These are phyloP conservation scores for Rubus parviflorus DNA, from an alignment of 306 rosid species.

Conservation along the genomic window DNA sequence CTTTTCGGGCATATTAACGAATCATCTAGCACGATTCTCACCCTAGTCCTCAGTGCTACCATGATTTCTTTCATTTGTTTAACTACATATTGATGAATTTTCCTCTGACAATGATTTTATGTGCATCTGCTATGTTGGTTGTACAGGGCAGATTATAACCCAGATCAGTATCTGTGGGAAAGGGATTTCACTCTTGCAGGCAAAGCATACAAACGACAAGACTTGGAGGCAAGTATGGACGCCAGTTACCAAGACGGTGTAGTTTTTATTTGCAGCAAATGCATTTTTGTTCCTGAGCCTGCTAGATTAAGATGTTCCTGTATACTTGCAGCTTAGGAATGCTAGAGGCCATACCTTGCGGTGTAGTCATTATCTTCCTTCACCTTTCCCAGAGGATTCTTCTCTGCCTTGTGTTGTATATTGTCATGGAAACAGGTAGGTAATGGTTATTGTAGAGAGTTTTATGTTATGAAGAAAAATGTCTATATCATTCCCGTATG, in stretches of 20 bases:
- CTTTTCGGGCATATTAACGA: neutral
- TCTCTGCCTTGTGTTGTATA: slow-evolving; percentile 94
- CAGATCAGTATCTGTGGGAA: slow-evolving; percentile 96
- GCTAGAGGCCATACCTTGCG: slow-evolving; percentile 71
- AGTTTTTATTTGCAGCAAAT: slow-evolving; percentile 18
- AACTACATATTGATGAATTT: slow-evolving; percentile 15
- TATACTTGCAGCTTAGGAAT: slow-evolving; percentile 78
- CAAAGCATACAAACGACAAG: slow-evolving; percentile 77
- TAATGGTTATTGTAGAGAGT: slow-evolving; percentile 17
- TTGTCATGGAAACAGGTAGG: slow-evolving; percentile 98
- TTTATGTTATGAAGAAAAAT: slow-evolving; percentile 2
- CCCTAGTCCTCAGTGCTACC: neutral
- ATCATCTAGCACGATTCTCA: neutral
- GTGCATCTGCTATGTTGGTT: slow-evolving; percentile 27
- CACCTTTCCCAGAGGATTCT: slow-evolving; percentile 65
- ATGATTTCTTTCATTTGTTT: neutral
- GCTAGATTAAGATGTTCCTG: slow-evolving; percentile 26
- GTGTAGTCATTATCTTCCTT: slow-evolving; percentile 93
- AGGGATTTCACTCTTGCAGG: slow-evolving; percentile 83
- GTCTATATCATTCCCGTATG: slow-evolving; percentile 14
- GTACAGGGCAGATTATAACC: slow-evolving; percentile 89
- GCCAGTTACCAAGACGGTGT: slow-evolving; percentile 32
- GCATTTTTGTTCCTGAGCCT: slow-evolving; percentile 23
- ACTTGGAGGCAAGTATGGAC: slow-evolving; percentile 98
- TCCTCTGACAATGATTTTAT: slow-evolving; percentile 7